Conservation (phyloP, 306 rosid species). For the Arachis stenosperma region DNA sequence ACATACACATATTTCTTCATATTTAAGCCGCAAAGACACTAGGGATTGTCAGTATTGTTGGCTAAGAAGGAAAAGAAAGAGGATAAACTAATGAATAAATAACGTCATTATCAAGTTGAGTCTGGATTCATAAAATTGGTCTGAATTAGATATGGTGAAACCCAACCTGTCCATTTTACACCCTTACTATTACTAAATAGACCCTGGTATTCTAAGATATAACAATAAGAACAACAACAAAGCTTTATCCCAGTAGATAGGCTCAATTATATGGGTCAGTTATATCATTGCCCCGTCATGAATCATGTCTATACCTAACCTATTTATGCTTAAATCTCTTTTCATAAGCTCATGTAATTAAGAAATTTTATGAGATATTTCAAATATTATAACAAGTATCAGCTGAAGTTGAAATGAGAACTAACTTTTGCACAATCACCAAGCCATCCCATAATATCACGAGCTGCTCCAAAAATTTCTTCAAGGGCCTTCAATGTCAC, state of each 20-base stretch:
- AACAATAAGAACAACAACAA: neutral
- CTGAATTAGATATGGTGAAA: too few species aligned
- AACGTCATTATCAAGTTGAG: too few species aligned
- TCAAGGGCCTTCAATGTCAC: constrained; percentile 90
- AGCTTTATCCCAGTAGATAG: too few species aligned
- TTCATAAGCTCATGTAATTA: too few species aligned
- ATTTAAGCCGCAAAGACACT: constrained; percentile 16
- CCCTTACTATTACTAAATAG: neutral
- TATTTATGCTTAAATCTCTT: too few species aligned
- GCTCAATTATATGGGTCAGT: too few species aligned
- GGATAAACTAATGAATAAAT: too few species aligned
- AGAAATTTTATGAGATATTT: neutral
- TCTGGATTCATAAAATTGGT: too few species aligned
- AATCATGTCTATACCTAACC: too few species aligned
- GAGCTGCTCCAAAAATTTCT: constrained; percentile 87
- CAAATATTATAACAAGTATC: constrained; percentile 1
- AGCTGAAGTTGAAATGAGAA: constrained; percentile 17
- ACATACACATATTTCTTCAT: neutral
- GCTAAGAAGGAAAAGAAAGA: too few species aligned
- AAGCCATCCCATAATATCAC: constrained; percentile 84
- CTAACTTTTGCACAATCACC: constrained; percentile 87
- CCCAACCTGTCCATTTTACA: neutral
- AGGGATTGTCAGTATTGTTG: too few species aligned
- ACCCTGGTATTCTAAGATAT: neutral
- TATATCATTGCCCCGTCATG: too few species aligned